Percentiles rank a stretch among this genome's conserved stretches.
These are phyloP conservation scores for Diaporthe sp. DNA, from an alignment of 2,329 filamentous ascomycete species.

Conservation along the genomic window DNA sequence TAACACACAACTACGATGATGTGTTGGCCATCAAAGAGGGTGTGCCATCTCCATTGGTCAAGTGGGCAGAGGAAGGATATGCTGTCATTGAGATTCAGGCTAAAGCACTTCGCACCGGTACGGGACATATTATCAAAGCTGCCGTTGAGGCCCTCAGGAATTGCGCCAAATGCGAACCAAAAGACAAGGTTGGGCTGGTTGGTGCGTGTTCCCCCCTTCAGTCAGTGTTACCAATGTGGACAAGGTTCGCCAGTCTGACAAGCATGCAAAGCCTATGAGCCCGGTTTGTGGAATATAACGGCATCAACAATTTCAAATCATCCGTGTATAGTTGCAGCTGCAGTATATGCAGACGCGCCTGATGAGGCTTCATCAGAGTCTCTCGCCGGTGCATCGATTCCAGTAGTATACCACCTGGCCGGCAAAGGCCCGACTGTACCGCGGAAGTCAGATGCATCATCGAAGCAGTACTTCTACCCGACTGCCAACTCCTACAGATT, in stretches of 20 bases:
- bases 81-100: constrained; percentile 32
- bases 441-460: background rate
- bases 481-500: constrained; percentile 24
- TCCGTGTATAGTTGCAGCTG: constrained; percentile 27
- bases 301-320: constrained; percentile 20
- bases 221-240: background rate
- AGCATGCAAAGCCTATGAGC: constrained; percentile 30
- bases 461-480: constrained; percentile 29
- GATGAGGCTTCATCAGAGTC: background rate
- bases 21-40: constrained; percentile 26
- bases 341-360: constrained; percentile 31
- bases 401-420: constrained; percentile 29
- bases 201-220: constrained; percentile 10
- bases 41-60: constrained; percentile 30
- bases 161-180: constrained; percentile 31
- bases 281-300: constrained; percentile 21
- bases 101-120: background rate
- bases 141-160: constrained; percentile 16
- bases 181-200: constrained; percentile 32
- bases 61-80: constrained; percentile 36
- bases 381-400: constrained; percentile 15
- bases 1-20: constrained; percentile 35
- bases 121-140: background rate
- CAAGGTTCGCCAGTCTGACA: background rate
- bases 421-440: constrained; percentile 6